A percentile compares a stretch with the other conserved stretches of the same genome.
Evolutionary conservation across 1,284 basidiomycete species (phyloP).

Genomic region (Afroboletus lepidellus): DNA sequence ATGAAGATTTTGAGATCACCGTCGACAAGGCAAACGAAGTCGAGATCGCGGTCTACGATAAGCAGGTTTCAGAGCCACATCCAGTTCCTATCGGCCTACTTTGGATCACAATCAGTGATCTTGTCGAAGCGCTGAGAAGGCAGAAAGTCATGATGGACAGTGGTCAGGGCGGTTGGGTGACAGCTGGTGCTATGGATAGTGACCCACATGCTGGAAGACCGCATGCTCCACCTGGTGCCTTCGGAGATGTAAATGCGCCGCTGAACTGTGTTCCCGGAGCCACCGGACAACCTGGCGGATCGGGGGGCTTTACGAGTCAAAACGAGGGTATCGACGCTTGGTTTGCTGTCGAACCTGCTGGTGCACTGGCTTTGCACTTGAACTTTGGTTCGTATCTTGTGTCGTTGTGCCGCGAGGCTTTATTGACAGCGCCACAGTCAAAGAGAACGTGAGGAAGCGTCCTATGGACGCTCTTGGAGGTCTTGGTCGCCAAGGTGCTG

Average conservation of each 20-base stretch:
- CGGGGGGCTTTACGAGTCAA: conserved; percentile 32
- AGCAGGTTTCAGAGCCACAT: conserved; percentile 75
- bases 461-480: conserved; percentile 87
- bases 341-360: conserved; percentile 98
- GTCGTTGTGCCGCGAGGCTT: conserved; percentile 1
- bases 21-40: conserved; percentile 99
- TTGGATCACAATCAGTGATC: conserved; percentile 94
- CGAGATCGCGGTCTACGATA: conserved; percentile 95
- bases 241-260: conserved; percentile 58
- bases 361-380: conserved; percentile 81
- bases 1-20: conserved; percentile 94
- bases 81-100: conserved; percentile 92
- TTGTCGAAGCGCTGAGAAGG: conserved; percentile 91
- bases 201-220: conserved; percentile 42
- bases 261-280: conserved; percentile 45
- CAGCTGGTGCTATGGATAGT: conserved; percentile 80
- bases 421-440: conserved; percentile 56
- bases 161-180: conserved; percentile 90
- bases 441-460: conserved; percentile 94
- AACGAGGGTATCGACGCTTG: conserved; percentile 91
- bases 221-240: conserved; percentile 40
- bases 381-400: conserved; percentile 76
- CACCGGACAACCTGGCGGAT: conserved; percentile 25
- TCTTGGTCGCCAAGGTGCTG: conserved; percentile 95
- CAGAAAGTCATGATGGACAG: conserved; percentile 89